phyloP scores from a whole-genome alignment of 2,329 filamentous ascomycete species.

The Ophiostoma quercus region DNA sequence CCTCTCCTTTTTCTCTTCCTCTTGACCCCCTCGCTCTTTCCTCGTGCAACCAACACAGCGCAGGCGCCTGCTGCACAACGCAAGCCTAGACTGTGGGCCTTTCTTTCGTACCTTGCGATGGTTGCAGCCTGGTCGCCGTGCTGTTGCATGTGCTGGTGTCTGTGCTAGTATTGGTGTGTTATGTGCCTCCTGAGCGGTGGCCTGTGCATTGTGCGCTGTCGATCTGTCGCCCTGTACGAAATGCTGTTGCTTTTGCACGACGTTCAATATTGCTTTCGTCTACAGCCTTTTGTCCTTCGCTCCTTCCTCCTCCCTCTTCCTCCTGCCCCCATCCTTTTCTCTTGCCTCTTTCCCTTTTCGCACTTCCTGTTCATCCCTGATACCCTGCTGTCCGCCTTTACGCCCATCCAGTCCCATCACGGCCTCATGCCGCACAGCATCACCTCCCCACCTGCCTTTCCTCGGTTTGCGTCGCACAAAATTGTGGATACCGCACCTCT shows the following conservation, averaged over 20 bases:
- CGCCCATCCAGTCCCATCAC: conserved; percentile 7
- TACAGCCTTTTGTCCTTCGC: not conserved
- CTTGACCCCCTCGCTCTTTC: not conserved
- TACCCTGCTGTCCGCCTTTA: not conserved
- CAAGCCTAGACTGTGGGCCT: conserved; percentile 16
- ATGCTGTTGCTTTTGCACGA: not conserved
- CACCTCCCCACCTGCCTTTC: not conserved
- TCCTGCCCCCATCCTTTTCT: not conserved
- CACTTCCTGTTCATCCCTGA: not conserved
- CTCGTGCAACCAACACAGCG: not conserved
- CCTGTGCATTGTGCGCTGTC: not conserved
- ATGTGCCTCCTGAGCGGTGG: not conserved
- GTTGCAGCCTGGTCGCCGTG: not conserved
- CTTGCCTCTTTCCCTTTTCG: not conserved
- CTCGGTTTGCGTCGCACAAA: conserved; percentile 11
- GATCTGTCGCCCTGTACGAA: not conserved
- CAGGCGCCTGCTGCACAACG: conserved; percentile 18
- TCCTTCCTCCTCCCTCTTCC: not conserved
- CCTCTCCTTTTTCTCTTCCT: not conserved
- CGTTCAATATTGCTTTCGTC: not conserved
- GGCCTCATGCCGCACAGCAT: conserved; percentile 14
- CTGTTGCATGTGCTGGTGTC: conserved; percentile 8
- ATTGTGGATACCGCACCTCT: conserved; percentile 1
- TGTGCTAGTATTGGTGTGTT: not conserved
- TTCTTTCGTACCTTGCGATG: conserved; percentile 17